Evolutionary conservation across 805 yeast species (phyloP), one percentile per base, ranked within the genome.

Genomic region (Yarrowia keelungensis): DNA sequence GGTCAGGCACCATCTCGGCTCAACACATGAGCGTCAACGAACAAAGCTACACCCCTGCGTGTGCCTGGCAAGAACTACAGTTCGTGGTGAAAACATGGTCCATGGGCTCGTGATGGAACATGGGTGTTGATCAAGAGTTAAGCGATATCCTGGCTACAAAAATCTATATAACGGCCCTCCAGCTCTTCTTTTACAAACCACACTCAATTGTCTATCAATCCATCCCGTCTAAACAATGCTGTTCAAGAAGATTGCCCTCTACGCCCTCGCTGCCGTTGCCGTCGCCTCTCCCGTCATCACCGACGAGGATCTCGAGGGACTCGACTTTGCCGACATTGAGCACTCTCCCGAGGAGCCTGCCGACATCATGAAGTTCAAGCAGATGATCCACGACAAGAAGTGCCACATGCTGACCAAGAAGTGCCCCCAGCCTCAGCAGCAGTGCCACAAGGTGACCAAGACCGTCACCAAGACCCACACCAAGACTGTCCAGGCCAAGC

Each of bases 371-470:
- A 41, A 56, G 47, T 42, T 56, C 47, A 56, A 56, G 62, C 62
- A 56, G 62, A 56, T 56, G 62, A 56, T 56, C 47, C 62, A 56
- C 22, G 62, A 56, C 62, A 56, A 56, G 62, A 56, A 56, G 47
- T 56, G 62, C 47, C 12, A 9, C 26, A 56, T 41, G 47, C 39
- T 56, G 38, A 42, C 62, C 47, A 56, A 41, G 62, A 56, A 56
- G 62, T 56, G 62, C 39, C 62, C 62, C 39, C 62, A 56, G 62
- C 62, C 62, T 39, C n/a, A 41, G 47, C 62, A 56, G 62, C 16
- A 56, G 62, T 56, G 62, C 39, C 14, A 56, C 47, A 56, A 41
- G 62, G 47, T 56, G 15, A 56, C 62, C 39, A 56, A 56, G 62
- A 56, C 62, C 9, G 62, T 56, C 38, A 56, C 62, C 62, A 56